Evolutionary conservation across 331 rosid genomes (phyloP).

Genomic region (Stylosanthes scabra): DNA sequence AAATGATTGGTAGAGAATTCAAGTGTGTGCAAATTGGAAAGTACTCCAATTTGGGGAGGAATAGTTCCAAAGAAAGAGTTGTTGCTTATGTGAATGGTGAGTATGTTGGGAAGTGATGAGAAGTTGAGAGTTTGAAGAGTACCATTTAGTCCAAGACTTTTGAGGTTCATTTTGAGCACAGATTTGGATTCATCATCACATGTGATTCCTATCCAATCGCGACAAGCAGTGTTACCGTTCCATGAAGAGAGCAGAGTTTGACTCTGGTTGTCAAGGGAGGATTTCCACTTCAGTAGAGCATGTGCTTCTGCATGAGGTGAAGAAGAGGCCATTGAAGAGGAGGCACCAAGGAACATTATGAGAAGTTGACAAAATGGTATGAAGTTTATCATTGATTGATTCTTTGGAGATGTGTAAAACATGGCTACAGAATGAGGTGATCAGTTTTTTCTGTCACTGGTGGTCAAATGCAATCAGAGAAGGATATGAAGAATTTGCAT

Average conservation of each 20-base stretch:
- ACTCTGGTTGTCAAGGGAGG: not conserved
- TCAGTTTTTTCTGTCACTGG: not conserved
- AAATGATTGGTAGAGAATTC: not conserved
- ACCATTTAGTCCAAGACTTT: constrained; percentile 19
- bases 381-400: too few species aligned
- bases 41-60: constrained; percentile 10
- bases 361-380: too few species aligned
- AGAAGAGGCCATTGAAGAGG: too few species aligned
- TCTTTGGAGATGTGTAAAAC: not conserved
- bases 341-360: too few species aligned
- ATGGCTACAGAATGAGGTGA: not conserved
- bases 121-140: constrained; percentile 27
- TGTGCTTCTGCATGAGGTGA: not conserved
- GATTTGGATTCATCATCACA: not conserved
- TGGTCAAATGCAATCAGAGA: not conserved
- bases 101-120: constrained; percentile 12
- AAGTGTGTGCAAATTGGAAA: not conserved
- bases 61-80: constrained; percentile 34
- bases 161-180: not conserved
- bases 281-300: constrained; percentile 36
- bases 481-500: not conserved
- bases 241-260: constrained; percentile 19
- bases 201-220: constrained; percentile 30
- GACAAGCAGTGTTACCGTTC: not conserved
- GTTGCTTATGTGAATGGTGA: not conserved